These are phyloP conservation scores for Cryphonectria radicalis DNA, from an alignment of 2,329 filamentous ascomycete species.

Conservation along the genomic window DNA sequence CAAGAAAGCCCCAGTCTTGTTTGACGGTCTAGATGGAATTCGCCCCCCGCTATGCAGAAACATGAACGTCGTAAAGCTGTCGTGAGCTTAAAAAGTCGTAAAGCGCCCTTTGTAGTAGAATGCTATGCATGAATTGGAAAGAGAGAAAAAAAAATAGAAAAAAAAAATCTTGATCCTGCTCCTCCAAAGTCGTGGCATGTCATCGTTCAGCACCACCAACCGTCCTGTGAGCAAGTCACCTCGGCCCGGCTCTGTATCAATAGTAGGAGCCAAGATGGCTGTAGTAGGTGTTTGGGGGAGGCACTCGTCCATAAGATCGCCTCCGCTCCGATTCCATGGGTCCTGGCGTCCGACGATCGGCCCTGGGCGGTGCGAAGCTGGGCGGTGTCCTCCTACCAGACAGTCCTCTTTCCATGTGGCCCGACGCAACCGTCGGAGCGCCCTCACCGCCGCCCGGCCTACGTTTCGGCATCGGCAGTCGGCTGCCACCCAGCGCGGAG, in stretches of 20 bases:
- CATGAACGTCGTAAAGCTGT: slow-evolving; percentile 10
- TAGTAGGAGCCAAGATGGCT: slow-evolving; percentile 14
- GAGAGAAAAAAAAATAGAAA: no score
- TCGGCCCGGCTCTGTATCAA: background rate
- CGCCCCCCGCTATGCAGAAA: slow-evolving; percentile 29
- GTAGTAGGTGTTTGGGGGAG: slow-evolving; percentile 34
- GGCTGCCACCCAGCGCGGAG: slow-evolving; percentile 54
- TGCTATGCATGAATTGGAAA: slow-evolving; percentile 2
- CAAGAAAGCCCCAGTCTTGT: background rate
- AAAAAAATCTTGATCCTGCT: no score
- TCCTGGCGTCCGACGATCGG: slow-evolving; percentile 46
- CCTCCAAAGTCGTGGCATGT: background rate
- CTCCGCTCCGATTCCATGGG: slow-evolving; percentile 35
- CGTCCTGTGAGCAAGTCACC: background rate
- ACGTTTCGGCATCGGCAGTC: slow-evolving; percentile 47
- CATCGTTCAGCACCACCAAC: slow-evolving; percentile 1
- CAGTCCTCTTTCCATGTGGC: slow-evolving; percentile 41
- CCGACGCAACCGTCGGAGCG: slow-evolving; percentile 41
- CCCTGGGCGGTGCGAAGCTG: slow-evolving; percentile 30
- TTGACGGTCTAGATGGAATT: slow-evolving; percentile 25
- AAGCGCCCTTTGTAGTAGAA: background rate
- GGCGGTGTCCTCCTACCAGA: slow-evolving; percentile 46
- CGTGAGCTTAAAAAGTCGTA: slow-evolving; percentile 2
- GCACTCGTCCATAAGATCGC: slow-evolving; percentile 32
- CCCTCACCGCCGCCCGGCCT: slow-evolving; percentile 37